phyloP scores from a whole-genome alignment of 1,284 basidiomycete species.

The Melampsora larici-populina region DNA sequence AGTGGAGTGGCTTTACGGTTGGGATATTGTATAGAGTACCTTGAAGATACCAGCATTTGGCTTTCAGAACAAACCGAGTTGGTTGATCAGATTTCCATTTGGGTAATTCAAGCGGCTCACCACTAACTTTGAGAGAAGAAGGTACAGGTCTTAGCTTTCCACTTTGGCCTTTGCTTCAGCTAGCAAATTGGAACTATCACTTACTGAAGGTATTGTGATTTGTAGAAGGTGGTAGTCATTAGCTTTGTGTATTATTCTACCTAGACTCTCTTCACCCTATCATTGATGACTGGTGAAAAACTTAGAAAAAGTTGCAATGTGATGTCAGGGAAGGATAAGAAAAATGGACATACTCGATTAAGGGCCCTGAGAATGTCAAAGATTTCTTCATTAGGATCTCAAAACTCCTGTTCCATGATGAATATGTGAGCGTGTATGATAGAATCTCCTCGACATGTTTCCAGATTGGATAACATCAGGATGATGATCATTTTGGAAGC shows the following conservation, averaged over 20 bases:
- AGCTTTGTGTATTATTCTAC: background rate
- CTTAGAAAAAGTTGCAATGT: background rate
- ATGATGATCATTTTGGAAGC: conserved; percentile 31
- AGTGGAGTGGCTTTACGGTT: background rate
- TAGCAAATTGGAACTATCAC: background rate
- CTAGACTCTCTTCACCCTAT: background rate
- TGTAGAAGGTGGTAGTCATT: background rate
- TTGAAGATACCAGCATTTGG: conserved; percentile 31
- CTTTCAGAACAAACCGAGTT: conserved; percentile 42
- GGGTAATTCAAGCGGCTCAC: background rate
- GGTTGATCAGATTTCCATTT: conserved; percentile 12
- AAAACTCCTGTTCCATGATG: conserved; percentile 11
- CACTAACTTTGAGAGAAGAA: background rate
- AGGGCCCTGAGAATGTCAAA: conserved; percentile 23
- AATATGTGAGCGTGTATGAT: conserved; percentile 16
- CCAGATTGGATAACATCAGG: conserved; percentile 39
- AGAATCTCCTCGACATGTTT: conserved; percentile 31
- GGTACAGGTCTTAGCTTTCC: background rate
- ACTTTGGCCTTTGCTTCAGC: background rate
- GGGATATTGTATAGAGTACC: background rate
- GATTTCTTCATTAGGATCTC: conserved; percentile 35
- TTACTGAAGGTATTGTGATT: background rate
- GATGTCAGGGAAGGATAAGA: background rate
- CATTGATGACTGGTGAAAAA: background rate
- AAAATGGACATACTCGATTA: conserved; percentile 2